phyloP scores from a whole-genome alignment of 306 rosid genomes.

The Quercus ilex region DNA sequence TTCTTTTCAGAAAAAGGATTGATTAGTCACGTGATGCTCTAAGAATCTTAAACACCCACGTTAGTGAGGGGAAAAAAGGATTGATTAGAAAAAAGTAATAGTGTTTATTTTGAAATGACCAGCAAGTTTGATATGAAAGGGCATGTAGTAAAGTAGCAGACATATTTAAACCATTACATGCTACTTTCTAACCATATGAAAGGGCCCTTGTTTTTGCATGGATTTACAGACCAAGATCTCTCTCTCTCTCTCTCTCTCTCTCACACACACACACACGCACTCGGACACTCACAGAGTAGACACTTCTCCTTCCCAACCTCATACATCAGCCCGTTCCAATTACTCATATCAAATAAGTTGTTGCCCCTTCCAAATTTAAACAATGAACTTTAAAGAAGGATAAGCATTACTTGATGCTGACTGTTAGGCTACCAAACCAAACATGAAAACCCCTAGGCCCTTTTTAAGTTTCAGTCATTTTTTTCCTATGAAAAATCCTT shows the following conservation, averaged over 20 bases:
- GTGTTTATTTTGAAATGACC: no score
- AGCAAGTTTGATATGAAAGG: no score
- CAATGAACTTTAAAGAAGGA: background rate
- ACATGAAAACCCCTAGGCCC: background rate
- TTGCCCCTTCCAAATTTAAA: background rate
- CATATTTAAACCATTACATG: background rate
- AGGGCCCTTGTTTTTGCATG: background rate
- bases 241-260: background rate
- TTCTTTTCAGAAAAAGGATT: no score
- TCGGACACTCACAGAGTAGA: no score
- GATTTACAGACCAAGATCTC: background rate
- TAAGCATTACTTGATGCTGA: background rate
- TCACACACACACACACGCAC: no score
- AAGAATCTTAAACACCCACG: no score
- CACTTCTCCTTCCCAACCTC: background rate
- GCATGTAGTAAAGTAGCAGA: no score
- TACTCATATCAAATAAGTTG: background rate
- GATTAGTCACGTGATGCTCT: no score
- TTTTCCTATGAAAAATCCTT: background rate
- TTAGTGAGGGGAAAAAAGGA: no score
- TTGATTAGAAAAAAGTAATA: no score
- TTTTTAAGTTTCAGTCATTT: background rate
- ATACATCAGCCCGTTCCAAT: background rate
- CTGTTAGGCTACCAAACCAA: background rate
- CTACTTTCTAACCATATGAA: background rate